phyloP scores from a whole-genome alignment of 2,329 filamentous ascomycete species.

The Blastomyces gilchristii region DNA sequence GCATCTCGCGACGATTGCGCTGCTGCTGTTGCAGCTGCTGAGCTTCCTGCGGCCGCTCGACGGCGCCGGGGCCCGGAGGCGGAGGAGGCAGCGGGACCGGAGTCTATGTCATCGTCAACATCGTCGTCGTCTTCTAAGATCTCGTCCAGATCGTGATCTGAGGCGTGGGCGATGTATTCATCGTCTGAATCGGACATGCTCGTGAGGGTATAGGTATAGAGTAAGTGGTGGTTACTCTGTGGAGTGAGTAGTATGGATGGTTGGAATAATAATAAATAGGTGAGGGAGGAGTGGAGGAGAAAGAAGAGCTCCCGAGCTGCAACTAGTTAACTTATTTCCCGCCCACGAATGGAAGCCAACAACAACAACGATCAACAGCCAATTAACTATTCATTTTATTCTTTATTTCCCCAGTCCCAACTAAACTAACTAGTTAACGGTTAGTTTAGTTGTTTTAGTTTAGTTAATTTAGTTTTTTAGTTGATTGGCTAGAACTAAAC shows the following conservation, averaged over 20 bases:
- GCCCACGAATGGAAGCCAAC: too few relatives aligned
- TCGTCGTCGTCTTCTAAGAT: constrained; percentile 23
- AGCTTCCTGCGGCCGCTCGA: background rate
- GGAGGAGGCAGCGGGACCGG: constrained; percentile 4
- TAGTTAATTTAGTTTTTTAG: too few relatives aligned
- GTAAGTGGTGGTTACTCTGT: background rate
- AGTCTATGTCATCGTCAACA: constrained; percentile 14
- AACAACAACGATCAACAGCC: too few relatives aligned
- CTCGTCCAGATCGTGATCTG: constrained; percentile 34
- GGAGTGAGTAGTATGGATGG: background rate
- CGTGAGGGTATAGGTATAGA: background rate
- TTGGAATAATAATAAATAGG: too few relatives aligned
- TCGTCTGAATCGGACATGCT: constrained; percentile 36
- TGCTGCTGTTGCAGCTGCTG: background rate
- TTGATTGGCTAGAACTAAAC: too few relatives aligned
- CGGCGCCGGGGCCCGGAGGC: background rate
- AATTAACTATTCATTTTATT: too few relatives aligned
- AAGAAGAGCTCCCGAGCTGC: background rate
- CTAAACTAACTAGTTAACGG: too few relatives aligned
- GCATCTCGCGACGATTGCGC: constrained; percentile 13
- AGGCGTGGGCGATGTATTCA: constrained; percentile 42
- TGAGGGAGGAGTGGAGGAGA: background rate
- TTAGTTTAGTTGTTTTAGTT: too few relatives aligned
- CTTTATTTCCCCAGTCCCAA: too few relatives aligned
- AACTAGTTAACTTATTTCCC: background rate